A percentile compares a stretch with the other conserved stretches of the same genome.
These are phyloP conservation scores for Metarhizium guizhouense DNA, from an alignment of 2,329 filamentous ascomycete genomes.

Conservation along the genomic window DNA sequence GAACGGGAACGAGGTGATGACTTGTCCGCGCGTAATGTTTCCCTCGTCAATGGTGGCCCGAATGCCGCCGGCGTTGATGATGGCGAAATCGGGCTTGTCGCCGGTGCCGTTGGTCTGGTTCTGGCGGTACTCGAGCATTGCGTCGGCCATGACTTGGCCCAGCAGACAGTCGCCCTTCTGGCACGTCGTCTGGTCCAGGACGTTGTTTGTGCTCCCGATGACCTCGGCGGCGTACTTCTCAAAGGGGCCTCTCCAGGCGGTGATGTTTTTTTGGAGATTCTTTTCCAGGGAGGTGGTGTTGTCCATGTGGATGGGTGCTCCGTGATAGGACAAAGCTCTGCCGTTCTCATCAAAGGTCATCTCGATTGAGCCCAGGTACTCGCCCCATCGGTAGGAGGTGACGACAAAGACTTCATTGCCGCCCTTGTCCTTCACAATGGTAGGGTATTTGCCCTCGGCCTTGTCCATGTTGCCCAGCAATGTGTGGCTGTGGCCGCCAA, in stretches of 20 bases:
- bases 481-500: conserved; percentile 54
- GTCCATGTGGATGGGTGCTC: conserved; percentile 54
- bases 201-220: conserved; percentile 31
- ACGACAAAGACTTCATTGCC: conserved; percentile 62
- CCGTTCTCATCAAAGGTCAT: conserved; percentile 53
- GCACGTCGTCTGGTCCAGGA: conserved; percentile 51
- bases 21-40: conserved; percentile 52
- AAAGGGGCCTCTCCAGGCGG: conserved; percentile 51
- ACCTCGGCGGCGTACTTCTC: conserved; percentile 45
- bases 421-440: conserved; percentile 49
- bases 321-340: conserved; percentile 53
- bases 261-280: conserved; percentile 47
- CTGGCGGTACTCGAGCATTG: conserved; percentile 51
- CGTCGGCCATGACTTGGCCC: conserved; percentile 47
- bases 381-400: conserved; percentile 59
- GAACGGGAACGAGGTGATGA: conserved; percentile 57
- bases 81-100: conserved; percentile 39
- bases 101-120: conserved; percentile 30
- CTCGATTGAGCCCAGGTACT: conserved; percentile 60
- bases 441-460: conserved; percentile 53
- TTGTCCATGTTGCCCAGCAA: conserved; percentile 50
- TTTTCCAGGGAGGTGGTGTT: conserved; percentile 50
- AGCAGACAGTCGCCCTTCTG: conserved; percentile 48
- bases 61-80: conserved; percentile 57
- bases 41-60: conserved; percentile 54